Percentiles rank a stretch among this genome's conserved stretches.
Conservation (phyloP, 176 grass and related monocot species). For the Carex parvula region DNA sequence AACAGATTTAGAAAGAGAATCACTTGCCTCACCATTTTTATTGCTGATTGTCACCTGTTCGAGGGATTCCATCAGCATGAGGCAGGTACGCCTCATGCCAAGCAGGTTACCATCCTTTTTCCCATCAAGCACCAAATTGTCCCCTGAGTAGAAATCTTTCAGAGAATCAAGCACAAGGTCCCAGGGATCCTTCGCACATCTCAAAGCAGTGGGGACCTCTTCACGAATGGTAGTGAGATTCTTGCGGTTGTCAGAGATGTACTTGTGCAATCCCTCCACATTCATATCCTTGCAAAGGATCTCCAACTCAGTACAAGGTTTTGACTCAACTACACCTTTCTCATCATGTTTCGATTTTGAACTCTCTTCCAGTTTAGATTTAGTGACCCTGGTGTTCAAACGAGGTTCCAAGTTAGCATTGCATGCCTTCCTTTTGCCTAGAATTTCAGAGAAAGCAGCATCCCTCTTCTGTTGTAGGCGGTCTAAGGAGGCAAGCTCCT, state of each 20-base stretch:
- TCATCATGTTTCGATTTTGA: constrained; percentile 26
- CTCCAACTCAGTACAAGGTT: constrained; percentile 50
- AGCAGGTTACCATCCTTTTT: constrained; percentile 92
- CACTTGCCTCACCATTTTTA: constrained; percentile 13
- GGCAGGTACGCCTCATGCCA: constrained; percentile 79
- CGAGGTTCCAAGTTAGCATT: constrained; percentile 13
- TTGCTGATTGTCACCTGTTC: constrained; percentile 38
- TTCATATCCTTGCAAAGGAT: constrained; percentile 73
- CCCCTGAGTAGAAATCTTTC: constrained; percentile 41
- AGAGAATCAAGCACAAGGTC: constrained; percentile 35
- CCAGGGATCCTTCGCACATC: constrained; percentile 47
- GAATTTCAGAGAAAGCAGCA: constrained; percentile 60
- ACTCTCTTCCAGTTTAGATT: constrained; percentile 30
- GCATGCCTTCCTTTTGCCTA: constrained; percentile 44
- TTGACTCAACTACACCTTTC: constrained; percentile 16
- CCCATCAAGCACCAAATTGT: constrained; percentile 60
- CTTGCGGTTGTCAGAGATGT: constrained; percentile 86
- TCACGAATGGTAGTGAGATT: constrained; percentile 74
- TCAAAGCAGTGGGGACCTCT: constrained; percentile 66
- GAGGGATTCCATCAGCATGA: constrained; percentile 97
- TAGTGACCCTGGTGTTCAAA: constrained; percentile 27
- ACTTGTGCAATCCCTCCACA: constrained; percentile 74
- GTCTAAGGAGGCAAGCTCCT: constrained; percentile 75
- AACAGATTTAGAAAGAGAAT: constrained; percentile 41
- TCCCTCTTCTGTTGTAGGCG: constrained; percentile 71